A percentile compares a stretch with the other conserved stretches of the same genome.
Conservation (phyloP, 106 monocot genomes). For the Xerophyta viscosa region DNA sequence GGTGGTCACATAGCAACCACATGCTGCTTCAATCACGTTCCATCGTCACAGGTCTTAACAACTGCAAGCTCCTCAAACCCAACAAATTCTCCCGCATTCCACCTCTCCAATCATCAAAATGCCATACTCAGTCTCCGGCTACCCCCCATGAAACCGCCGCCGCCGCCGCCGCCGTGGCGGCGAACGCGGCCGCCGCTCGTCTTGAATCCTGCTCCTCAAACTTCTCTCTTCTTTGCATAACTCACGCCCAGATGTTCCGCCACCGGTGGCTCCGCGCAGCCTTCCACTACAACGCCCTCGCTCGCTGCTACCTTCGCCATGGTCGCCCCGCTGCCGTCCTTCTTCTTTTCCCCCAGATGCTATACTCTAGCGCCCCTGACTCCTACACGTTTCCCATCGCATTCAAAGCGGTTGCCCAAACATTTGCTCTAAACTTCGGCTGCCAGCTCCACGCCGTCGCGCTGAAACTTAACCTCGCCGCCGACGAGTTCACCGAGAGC, state of each 20-base stretch:
- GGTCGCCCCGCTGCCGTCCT: constrained; percentile 21
- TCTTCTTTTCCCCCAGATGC: constrained; percentile 32
- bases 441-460: constrained; percentile 45
- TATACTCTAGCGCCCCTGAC: constrained; percentile 32
- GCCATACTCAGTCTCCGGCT: too few species aligned
- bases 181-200: not conserved
- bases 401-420: constrained; percentile 43
- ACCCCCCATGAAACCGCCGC: too few species aligned
- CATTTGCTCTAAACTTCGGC: constrained; percentile 13
- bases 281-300: constrained; percentile 55
- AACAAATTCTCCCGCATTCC: too few species aligned
- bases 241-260: constrained; percentile 37
- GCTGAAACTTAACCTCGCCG: constrained; percentile 29
- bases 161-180: too few species aligned
- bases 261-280: constrained; percentile 14
- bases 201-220: constrained; percentile 30
- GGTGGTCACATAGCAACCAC: too few species aligned
- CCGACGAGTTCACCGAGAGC: constrained; percentile 43
- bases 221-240: constrained; percentile 8
- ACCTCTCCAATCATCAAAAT: too few species aligned
- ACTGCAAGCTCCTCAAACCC: too few species aligned
- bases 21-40: too few species aligned
- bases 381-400: constrained; percentile 58
- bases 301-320: constrained; percentile 41
- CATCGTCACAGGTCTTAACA: too few species aligned